Conservation (phyloP, 2,329 filamentous ascomycete genomes). For the Paraconiothyrium brasiliense region DNA sequence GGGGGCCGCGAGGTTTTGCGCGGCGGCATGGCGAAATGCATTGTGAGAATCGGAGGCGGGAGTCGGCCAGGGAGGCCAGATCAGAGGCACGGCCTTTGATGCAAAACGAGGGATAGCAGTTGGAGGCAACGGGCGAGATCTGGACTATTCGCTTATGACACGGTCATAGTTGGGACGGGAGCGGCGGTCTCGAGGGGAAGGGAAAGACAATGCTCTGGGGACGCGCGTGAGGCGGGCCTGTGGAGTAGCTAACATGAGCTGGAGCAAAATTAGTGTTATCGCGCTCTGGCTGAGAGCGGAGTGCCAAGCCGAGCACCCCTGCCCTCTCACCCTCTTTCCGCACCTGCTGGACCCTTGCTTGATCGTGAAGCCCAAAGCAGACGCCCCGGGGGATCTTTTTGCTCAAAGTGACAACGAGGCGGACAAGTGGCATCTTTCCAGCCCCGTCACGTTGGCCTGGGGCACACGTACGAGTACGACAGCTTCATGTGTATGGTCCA, state of each 20-base stretch:
- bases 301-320: conserved; percentile 16
- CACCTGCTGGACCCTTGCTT: conserved; percentile 18
- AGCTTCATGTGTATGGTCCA: not conserved
- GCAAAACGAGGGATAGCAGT: conserved; percentile 37
- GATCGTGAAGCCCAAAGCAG: not conserved
- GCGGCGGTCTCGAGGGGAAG: not conserved
- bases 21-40: conserved; percentile 91
- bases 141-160: conserved; percentile 17
- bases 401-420: not conserved
- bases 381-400: not conserved
- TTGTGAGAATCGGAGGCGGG: conserved; percentile 51
- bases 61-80: conserved; percentile 31
- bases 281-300: conserved; percentile 4
- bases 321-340: conserved; percentile 4
- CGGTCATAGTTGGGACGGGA: conserved; percentile 23
- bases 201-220: conserved; percentile 7
- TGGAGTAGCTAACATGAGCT: conserved; percentile 16
- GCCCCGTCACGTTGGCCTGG: not conserved
- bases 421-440: conserved; percentile 6
- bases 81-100: conserved; percentile 7
- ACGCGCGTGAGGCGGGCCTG: conserved; percentile 5
- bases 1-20: conserved; percentile 82
- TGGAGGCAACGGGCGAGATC: conserved; percentile 18
- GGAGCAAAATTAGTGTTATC: conserved; percentile 18
- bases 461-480: not conserved